phyloP scores from a whole-genome alignment of 1,284 basidiomycete species.

The Moniliophthora roreri region DNA sequence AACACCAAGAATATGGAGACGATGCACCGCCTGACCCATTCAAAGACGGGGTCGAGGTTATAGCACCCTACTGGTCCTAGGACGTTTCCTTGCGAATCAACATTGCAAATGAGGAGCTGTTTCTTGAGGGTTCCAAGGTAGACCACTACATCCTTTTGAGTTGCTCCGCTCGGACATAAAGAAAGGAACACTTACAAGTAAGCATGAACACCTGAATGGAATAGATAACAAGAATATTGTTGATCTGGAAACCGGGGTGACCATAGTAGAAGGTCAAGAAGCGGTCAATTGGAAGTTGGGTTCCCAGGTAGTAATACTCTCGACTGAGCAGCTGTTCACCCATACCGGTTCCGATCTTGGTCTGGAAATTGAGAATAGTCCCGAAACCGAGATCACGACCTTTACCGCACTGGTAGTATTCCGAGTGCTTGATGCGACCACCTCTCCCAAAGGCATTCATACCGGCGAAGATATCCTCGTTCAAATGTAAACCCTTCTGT shows the following conservation, averaged over 20 bases:
- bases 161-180: conserved; percentile 26
- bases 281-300: conserved; percentile 96
- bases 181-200: conserved; percentile 62
- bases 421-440: conserved; percentile 98
- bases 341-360: conserved; percentile 99
- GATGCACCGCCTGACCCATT: conserved; percentile 96
- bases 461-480: conserved; percentile 99
- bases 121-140: conserved; percentile 95
- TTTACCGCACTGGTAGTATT: conserved; percentile 99
- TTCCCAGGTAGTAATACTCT: conserved; percentile 99
- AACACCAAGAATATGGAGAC: conserved; percentile 97
- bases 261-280: conserved; percentile 99
- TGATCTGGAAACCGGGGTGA: conserved; percentile 99
- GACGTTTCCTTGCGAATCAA: conserved; percentile 79
- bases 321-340: conserved; percentile 99
- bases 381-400: conserved; percentile 99
- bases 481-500: conserved; percentile 97
- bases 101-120: conserved; percentile 82
- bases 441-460: conserved; percentile 99
- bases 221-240: conserved; percentile 98
- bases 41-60: conserved; percentile 91
- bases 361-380: conserved; percentile 99
- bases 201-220: conserved; percentile 97
- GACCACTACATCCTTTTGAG: conserved; percentile 59
- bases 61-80: conserved; percentile 91